Evolutionary conservation across 495 filamentous ascomycete species (phyloP), one percentile per base, ranked within the genome.

Genomic region (Aspergillus cavernicola): DNA sequence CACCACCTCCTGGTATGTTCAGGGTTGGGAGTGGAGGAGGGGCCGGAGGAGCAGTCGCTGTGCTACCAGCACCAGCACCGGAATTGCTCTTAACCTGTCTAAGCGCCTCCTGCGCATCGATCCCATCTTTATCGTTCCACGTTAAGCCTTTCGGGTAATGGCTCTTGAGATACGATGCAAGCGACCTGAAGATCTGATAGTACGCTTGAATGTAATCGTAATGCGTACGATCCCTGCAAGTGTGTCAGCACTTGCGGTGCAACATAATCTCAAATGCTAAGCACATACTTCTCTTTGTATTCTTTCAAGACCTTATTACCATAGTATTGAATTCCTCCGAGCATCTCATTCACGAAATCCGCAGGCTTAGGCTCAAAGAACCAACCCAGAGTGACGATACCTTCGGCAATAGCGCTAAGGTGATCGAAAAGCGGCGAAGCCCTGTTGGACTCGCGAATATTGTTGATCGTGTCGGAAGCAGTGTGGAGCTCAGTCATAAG

Each of bases 221-320:
- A 52, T 95, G 88, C 36, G 85, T 80, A 15, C 80, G 79, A 52
- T 95, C 85, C 70, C 87, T 92, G 51, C 24, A 16, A 16, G 12
- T 20, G 12, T 32, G 57, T 70, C 32, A 56, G 28, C 9, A 43
- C 53, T 48, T 50, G 26, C 40, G 18, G 18, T 15, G 4, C 26
- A 41, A n/a, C 40, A 0, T 38, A 16, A 22, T 2, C 9, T 7
- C 32, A 3, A 18, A 29, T 16, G 4, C 33, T 2, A n/a, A 38
- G 10, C 12, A 28, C 85, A 56, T 71, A 95, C 91, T 90, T 92
- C 44, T 93, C 90, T 74, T 92, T 97, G 69, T 88, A 84, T 53
- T 90, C 85, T 63, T 86, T 91, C 53, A 97, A 68, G 32, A 98
- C 87, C 52, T 88, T 82, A 74, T 98, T 96, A 2, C 93, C 95